A percentile compares a stretch with the other conserved stretches of the same genome.
Conservation (phyloP, 495 filamentous ascomycete species). For the Talaromyces trachyspermus region DNA sequence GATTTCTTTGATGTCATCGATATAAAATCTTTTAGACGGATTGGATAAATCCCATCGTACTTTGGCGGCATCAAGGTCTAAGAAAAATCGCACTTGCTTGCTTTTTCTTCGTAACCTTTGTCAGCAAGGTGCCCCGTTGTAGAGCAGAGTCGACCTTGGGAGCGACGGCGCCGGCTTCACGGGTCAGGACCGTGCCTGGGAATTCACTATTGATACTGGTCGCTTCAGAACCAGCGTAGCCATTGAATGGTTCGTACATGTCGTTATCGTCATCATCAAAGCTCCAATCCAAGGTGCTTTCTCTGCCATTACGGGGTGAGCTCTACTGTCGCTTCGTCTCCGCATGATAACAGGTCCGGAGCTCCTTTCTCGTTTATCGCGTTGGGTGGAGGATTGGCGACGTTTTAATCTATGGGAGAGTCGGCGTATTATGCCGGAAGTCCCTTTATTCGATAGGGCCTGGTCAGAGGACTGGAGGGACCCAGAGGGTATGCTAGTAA, state of each 20-base stretch:
- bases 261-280: constrained; percentile 63
- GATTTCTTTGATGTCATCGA: constrained; percentile 91
- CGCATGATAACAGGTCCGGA: constrained; percentile 83
- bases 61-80: constrained; percentile 75
- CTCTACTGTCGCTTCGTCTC: constrained; percentile 79
- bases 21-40: constrained; percentile 74
- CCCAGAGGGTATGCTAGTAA: constrained; percentile 17
- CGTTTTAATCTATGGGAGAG: constrained; percentile 60
- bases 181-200: constrained; percentile 17
- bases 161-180: constrained; percentile 43
- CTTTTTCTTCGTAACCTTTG: constrained; percentile 78
- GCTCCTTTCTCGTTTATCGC: constrained; percentile 73
- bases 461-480: constrained; percentile 1
- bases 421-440: constrained; percentile 56
- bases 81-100: constrained; percentile 64
- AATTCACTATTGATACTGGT: constrained; percentile 34
- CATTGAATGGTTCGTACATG: constrained; percentile 24
- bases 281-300: constrained; percentile 41
- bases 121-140: constrained; percentile 65
- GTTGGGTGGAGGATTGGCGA: constrained; percentile 63
- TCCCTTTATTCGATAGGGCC: constrained; percentile 30
- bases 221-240: constrained; percentile 25
- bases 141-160: constrained; percentile 65
- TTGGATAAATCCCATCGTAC: constrained; percentile 80
- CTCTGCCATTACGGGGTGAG: constrained; percentile 49